Percentiles rank a stretch among this genome's conserved stretches.
phyloP scores from a whole-genome alignment of 2,329 filamentous ascomycete species.

The Emmonsiellopsis sp. region DNA sequence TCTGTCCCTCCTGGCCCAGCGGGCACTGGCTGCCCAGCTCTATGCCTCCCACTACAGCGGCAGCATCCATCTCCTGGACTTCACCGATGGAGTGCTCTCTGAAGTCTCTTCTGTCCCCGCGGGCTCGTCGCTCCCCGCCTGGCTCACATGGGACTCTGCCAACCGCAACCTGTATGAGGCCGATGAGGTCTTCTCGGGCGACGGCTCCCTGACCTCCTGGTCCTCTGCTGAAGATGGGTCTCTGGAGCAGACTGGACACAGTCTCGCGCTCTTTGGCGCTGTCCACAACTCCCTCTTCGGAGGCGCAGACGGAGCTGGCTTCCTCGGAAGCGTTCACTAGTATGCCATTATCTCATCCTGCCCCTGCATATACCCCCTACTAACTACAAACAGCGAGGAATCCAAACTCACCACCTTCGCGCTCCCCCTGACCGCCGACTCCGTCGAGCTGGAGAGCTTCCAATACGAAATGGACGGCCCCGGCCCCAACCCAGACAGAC shows the following conservation, averaged over 20 bases:
- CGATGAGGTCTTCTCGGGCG: constrained; percentile 33
- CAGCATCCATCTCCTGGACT: constrained; percentile 32
- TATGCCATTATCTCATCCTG: constrained; percentile 8
- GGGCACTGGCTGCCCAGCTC: constrained; percentile 16
- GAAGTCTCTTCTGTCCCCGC: background rate
- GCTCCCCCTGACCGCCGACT: constrained; percentile 7
- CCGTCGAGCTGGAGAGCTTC: constrained; percentile 24
- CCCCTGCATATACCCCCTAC: background rate
- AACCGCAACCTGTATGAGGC: constrained; percentile 35
- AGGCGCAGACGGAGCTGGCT: constrained; percentile 7
- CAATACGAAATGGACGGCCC: constrained; percentile 24
- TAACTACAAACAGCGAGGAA: constrained; percentile 7
- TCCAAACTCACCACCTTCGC: constrained; percentile 16
- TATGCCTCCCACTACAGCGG: constrained; percentile 39
- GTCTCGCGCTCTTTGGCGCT: constrained; percentile 9
- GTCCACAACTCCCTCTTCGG: constrained; percentile 17
- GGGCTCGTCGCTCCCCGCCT: constrained; percentile 33
- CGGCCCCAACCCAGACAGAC: constrained; percentile 33
- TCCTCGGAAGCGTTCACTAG: constrained; percentile 17
- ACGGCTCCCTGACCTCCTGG: constrained; percentile 30
- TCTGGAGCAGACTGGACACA: background rate
- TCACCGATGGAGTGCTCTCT: constrained; percentile 13
- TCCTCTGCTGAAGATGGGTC: constrained; percentile 23
- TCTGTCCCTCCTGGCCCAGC: background rate
- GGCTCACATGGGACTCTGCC: constrained; percentile 36